Base-by-base conservation (phyloP, 2,329 filamentous ascomycete genomes). In the Lanzia echinophila region DNA sequence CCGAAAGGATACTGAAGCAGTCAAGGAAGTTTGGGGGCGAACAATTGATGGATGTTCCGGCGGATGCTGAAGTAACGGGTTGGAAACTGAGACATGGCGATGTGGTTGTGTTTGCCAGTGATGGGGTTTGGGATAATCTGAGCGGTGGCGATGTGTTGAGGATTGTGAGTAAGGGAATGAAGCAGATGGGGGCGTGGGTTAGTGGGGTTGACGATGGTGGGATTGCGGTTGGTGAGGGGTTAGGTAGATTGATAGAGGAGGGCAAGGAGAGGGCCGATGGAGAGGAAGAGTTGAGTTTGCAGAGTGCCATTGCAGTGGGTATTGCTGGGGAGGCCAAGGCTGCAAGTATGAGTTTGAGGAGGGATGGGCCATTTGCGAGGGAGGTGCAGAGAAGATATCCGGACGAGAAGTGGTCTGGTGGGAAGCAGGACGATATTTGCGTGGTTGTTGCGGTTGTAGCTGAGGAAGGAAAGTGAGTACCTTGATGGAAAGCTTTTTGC, bases 341-440 rank as follows among this genome's bases (percentile, higher is more conserved):
- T 7, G 90, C 91, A 6, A 95, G 91, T 67, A 71, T 88, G 55
- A 90, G 96, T 70, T 81, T 78, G 47, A 89, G 87, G 65, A 75
- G 88, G 50, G 88, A 97, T 68, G 90, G 92, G 0, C 94, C 94
- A 0, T 99, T 99, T 70, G 90, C 94, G 39, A 96, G 89, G 71
- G 90, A 96, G 70, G 90, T 96, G 19, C 89, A 94, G 68, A 88
- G 85, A 66, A 84, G 88, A 66, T 95, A 88, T 63, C 92, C 94
- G 0, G 77, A 85, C 36, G 92, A 97, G 70, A 82, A 84, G 55
- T 99, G 89, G 82, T 83, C 83, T 55, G 94, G 94, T 55, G 94
- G 94, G 50, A 99, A 99, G 71, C 82, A 95, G 19, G 94, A 99
- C 68, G 94, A 99, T 70, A 96, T 99, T 56, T 92, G 90, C 65